These are phyloP conservation scores for Mycena leptocephala DNA, from an alignment of 768 basidiomycete genomes.

Conservation along the genomic window DNA sequence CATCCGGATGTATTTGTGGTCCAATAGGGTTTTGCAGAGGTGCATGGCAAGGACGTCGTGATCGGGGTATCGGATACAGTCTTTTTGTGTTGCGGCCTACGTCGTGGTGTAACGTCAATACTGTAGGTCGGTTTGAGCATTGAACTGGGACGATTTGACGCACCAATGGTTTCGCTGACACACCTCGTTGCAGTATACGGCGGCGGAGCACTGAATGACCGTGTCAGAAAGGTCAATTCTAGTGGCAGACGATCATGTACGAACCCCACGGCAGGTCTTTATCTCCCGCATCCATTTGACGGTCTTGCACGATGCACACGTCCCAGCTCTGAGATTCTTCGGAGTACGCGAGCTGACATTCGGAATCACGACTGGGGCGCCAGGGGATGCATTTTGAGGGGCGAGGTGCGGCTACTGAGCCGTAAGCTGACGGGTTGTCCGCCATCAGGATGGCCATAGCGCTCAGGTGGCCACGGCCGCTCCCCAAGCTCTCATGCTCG, in stretches of 20 bases:
- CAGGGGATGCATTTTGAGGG: neutral
- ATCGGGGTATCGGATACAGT: neutral
- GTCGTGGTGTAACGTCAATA: neutral
- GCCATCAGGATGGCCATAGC: neutral
- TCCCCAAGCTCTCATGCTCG: neutral
- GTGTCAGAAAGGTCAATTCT: neutral
- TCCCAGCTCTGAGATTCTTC: neutral
- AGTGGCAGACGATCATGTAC: neutral
- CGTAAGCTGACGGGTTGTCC: neutral
- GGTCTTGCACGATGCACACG: conserved; percentile 8
- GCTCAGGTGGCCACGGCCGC: neutral
- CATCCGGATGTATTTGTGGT: conserved; percentile 12
- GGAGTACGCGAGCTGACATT: neutral
- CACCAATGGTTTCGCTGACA: conserved; percentile 18
- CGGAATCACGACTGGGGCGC: neutral
- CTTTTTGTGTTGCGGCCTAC: conserved; percentile 4
- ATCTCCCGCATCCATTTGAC: neutral
- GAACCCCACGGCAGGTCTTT: conserved; percentile 5
- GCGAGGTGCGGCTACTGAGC: neutral
- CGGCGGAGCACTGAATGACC: neutral
- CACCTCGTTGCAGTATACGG: neutral
- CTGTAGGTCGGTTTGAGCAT: neutral
- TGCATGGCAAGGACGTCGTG: neutral
- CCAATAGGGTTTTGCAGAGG: neutral
- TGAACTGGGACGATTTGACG: neutral